phyloP scores from a whole-genome alignment of 495 filamentous ascomycete genomes.

The Penicillium chermesinum region DNA sequence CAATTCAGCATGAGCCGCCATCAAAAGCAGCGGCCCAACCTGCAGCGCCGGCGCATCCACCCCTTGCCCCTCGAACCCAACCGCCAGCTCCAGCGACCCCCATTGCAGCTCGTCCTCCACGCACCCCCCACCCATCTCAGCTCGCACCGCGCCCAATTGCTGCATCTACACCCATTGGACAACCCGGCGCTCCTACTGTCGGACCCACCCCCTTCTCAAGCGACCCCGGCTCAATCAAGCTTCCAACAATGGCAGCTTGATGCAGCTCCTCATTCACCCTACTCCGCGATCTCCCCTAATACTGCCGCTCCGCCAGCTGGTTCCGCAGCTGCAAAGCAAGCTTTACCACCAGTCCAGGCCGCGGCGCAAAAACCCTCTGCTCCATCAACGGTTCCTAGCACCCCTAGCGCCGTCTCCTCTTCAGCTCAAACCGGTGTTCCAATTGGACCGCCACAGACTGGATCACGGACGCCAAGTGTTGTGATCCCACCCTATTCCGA shows the following conservation, averaged over 20 bases:
- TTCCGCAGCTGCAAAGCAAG: constrained; percentile 15
- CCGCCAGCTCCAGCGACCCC: constrained; percentile 18
- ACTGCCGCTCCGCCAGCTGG: constrained; percentile 8
- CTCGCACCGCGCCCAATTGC: constrained; percentile 17
- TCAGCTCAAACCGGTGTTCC: constrained; percentile 24
- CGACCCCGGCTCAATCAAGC: constrained; percentile 28
- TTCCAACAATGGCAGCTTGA: constrained; percentile 43
- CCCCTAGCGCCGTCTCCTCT: constrained; percentile 21
- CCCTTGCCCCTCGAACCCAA: constrained; percentile 23
- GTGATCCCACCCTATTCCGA: constrained; percentile 24
- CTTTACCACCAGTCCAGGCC: constrained; percentile 15
- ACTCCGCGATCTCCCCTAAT: constrained; percentile 25
- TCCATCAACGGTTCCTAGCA: constrained; percentile 25
- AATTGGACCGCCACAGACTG: constrained; percentile 11
- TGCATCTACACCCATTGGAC: constrained; percentile 14
- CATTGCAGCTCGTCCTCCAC: constrained; percentile 13
- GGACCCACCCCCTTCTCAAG: constrained; percentile 14
- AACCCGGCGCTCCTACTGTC: constrained; percentile 11
- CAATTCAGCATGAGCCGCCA: neutral
- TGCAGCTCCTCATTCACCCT: constrained; percentile 34
- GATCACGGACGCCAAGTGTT: constrained; percentile 29
- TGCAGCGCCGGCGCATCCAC: constrained; percentile 23
- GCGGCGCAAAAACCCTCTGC: constrained; percentile 6
- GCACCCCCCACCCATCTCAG: constrained; percentile 24
- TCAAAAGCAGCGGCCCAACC: constrained; percentile 23